These are phyloP conservation scores for Crithidia fasciculata DNA, from an alignment of 208 protist genomes.

Conservation along the genomic window DNA sequence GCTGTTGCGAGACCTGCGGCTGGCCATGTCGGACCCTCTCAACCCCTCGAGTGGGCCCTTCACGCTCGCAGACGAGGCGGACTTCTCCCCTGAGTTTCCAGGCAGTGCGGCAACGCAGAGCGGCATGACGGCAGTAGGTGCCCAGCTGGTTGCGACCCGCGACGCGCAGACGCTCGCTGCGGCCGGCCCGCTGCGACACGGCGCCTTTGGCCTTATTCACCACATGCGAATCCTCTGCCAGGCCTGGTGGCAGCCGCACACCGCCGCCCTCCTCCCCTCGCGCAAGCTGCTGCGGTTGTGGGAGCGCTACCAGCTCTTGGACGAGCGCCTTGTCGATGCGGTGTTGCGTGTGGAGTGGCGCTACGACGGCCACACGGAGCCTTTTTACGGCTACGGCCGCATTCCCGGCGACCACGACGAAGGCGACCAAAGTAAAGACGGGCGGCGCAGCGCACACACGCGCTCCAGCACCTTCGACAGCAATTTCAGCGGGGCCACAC, in stretches of 20 bases:
- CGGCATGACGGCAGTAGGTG: conserved; percentile 2
- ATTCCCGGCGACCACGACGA: conserved; percentile 4
- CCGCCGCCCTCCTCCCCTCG: conserved; percentile 40
- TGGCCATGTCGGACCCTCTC: conserved; percentile 30
- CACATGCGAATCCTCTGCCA: conserved; percentile 60
- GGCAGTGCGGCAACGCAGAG: not conserved
- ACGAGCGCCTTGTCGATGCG: conserved; percentile 54
- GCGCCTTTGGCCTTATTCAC: conserved; percentile 39
- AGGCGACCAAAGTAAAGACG: not conserved
- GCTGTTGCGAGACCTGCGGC: conserved; percentile 59
- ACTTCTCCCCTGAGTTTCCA: not conserved
- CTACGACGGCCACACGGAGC: conserved; percentile 28
- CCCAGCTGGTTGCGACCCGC: conserved; percentile 18
- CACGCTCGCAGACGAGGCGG: not conserved
- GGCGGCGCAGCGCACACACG: not conserved
- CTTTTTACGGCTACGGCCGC: conserved; percentile 17
- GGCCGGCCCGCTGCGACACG: conserved; percentile 18
- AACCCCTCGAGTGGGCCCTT: not conserved
- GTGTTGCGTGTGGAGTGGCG: conserved; percentile 63
- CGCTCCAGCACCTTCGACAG: conserved; percentile 9
- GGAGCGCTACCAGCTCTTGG: conserved; percentile 51
- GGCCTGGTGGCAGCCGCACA: conserved; percentile 71
- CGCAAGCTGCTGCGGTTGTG: conserved; percentile 41
- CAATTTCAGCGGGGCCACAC: not conserved
- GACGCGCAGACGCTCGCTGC: conserved; percentile 22